phyloP scores from a whole-genome alignment of 495 filamentous ascomycete genomes.

The Penicillium manginii region DNA sequence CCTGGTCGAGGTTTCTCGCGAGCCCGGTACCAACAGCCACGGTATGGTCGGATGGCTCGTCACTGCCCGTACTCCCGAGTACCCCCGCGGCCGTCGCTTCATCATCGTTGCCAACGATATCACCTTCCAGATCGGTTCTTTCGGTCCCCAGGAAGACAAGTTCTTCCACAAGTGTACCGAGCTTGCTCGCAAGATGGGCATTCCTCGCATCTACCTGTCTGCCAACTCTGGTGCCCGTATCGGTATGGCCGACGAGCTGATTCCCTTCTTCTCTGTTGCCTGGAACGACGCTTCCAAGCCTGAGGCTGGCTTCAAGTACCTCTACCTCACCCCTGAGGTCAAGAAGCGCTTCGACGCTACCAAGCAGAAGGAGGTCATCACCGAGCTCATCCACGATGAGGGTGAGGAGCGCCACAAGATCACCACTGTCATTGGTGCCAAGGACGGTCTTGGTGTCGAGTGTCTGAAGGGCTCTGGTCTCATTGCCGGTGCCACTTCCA shows the following conservation, averaged over 20 bases:
- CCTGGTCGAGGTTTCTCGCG: slow-evolving; percentile 87
- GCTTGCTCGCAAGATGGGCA: slow-evolving; percentile 86
- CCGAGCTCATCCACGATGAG: slow-evolving; percentile 80
- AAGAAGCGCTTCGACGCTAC: slow-evolving; percentile 89
- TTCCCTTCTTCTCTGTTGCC: slow-evolving; percentile 93
- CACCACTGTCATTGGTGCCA: slow-evolving; percentile 88
- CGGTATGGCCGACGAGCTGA: slow-evolving; percentile 94
- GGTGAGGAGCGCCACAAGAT: slow-evolving; percentile 94
- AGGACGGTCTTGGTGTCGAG: slow-evolving; percentile 96
- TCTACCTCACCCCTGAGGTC: slow-evolving; percentile 88
- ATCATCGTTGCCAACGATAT: slow-evolving; percentile 98
- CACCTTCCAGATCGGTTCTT: slow-evolving; percentile 97
- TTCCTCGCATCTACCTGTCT: slow-evolving; percentile 95
- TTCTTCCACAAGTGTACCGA: slow-evolving; percentile 99
- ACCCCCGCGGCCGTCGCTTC: slow-evolving; percentile 88
- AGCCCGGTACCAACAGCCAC: slow-evolving; percentile 90
- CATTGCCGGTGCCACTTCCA: slow-evolving; percentile 95
- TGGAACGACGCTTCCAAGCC: slow-evolving; percentile 88
- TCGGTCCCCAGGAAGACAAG: slow-evolving; percentile 92
- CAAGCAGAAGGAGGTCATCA: slow-evolving; percentile 81
- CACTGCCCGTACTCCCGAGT: slow-evolving; percentile 97
- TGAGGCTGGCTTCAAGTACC: slow-evolving; percentile 94
- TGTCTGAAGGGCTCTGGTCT: slow-evolving; percentile 96
- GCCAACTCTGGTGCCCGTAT: slow-evolving; percentile 99
- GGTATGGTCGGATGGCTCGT: slow-evolving; percentile 99